A percentile compares a stretch with the other conserved stretches of the same genome.
Evolutionary conservation across 1,284 basidiomycete species (phyloP).

Genomic region (Schizophyllum commune): DNA sequence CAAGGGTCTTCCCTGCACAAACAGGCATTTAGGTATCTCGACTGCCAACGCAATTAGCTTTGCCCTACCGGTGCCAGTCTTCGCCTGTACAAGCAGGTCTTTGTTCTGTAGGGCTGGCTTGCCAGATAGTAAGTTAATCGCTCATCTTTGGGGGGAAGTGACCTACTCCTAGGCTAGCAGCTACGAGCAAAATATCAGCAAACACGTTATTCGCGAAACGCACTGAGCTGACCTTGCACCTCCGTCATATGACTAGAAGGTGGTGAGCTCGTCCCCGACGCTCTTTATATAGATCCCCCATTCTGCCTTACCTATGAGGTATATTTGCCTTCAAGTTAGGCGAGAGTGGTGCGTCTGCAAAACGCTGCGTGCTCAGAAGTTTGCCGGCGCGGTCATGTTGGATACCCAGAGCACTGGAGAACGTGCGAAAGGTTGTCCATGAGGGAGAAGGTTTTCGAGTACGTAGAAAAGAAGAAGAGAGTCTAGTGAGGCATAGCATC

Average conservation of each 20-base stretch:
- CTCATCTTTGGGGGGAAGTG: not conserved
- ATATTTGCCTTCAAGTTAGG: constrained; percentile 28
- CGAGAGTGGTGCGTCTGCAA: constrained; percentile 23
- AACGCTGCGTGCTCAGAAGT: constrained; percentile 6
- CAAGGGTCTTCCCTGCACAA: constrained; percentile 70
- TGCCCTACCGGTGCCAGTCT: constrained; percentile 33
- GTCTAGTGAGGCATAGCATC: not conserved
- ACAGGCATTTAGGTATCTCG: not conserved
- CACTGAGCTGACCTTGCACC: constrained; percentile 27
- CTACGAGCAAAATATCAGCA: constrained; percentile 3
- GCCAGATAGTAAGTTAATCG: not conserved
- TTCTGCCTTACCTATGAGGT: constrained; percentile 29
- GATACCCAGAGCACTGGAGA: not conserved
- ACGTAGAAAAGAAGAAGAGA: not conserved
- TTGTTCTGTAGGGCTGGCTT: constrained; percentile 26
- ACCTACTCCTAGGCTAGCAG: constrained; percentile 28
- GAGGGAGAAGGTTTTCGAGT: too few relatives aligned
- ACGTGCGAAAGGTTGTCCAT: too few relatives aligned
- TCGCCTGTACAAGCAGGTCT: constrained; percentile 40
- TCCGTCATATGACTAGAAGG: constrained; percentile 22
- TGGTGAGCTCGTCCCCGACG: constrained; percentile 3
- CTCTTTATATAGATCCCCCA: not conserved
- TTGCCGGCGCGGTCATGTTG: not conserved
- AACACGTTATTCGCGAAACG: not conserved
- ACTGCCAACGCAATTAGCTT: not conserved